Conservation (phyloP, 345 rosid species). For the Xanthoceras sorbifolium region DNA sequence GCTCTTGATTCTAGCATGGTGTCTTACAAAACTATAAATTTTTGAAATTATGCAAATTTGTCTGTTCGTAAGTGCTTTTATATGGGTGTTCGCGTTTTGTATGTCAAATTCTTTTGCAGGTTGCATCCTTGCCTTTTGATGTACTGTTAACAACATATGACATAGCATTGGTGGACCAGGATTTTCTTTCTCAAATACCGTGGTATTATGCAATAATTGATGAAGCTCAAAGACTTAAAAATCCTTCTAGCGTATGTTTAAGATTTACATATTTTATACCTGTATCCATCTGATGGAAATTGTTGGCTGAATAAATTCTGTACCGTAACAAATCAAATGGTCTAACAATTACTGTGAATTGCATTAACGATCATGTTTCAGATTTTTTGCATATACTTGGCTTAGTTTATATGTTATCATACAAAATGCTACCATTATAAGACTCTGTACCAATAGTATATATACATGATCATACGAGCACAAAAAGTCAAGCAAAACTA, state of each 20-base stretch:
- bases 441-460: no score
- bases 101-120: conserved; percentile 45
- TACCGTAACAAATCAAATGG: not conserved
- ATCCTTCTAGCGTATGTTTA: conserved; percentile 77
- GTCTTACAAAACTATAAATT: not conserved
- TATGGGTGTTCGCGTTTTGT: no score
- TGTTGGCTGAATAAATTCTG: not conserved
- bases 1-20: conserved; percentile 24
- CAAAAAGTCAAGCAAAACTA: not conserved
- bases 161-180: conserved; percentile 67
- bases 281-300: not conserved
- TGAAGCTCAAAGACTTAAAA: conserved; percentile 94
- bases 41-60: not conserved
- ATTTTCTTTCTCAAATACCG: conserved; percentile 83
- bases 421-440: not conserved
- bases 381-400: not conserved
- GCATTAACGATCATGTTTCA: not conserved
- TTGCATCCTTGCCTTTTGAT: conserved; percentile 57
- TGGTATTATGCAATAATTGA: conserved; percentile 80
- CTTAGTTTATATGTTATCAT: not conserved
- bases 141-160: conserved; percentile 86
- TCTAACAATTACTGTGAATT: not conserved
- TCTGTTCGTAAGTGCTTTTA: not conserved
- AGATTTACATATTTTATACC: not conserved
- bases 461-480: not conserved